A percentile compares a stretch with the other conserved stretches of the same genome.
Conservation (phyloP, 805 yeast species). For the Candida corydali region DNA sequence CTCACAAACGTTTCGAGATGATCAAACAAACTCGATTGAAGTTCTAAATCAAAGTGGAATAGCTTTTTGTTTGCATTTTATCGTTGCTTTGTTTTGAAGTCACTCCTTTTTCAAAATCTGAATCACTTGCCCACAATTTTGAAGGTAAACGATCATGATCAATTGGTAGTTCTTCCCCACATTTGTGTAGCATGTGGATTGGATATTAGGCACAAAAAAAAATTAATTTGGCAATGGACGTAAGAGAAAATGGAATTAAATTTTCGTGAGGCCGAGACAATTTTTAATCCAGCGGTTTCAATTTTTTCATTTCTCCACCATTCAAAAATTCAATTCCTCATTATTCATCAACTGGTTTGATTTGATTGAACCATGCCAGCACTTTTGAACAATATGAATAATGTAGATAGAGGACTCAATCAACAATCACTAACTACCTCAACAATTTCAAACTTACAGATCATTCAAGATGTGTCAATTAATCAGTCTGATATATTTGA, state of each 20-base stretch:
- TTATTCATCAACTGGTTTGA: background rate
- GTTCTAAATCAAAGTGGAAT: no score
- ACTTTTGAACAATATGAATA: slow-evolving; percentile 2
- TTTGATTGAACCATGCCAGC: slow-evolving; percentile 3
- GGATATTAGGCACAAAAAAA: no score
- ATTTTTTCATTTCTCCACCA: slow-evolving; percentile 2
- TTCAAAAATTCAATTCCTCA: background rate
- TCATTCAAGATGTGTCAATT: slow-evolving; percentile 27
- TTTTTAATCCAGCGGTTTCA: slow-evolving; percentile 2
- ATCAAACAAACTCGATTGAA: no score
- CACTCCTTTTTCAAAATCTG: no score
- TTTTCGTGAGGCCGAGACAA: background rate
- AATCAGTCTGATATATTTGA: slow-evolving; percentile 24
- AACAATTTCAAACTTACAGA: slow-evolving; percentile 25
- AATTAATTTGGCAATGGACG: background rate
- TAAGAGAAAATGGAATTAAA: background rate
- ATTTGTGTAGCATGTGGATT: background rate
- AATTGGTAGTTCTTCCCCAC: slow-evolving; percentile 7
- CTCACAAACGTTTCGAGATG: no score
- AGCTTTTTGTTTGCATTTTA: no score
- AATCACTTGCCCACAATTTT: no score
- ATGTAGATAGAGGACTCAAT: no score
- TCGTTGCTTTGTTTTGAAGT: no score
- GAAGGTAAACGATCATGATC: no score
- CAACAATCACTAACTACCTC: slow-evolving; percentile 4